Conservation (phyloP, 805 yeast species). For the Suhomyces pyralidae region DNA sequence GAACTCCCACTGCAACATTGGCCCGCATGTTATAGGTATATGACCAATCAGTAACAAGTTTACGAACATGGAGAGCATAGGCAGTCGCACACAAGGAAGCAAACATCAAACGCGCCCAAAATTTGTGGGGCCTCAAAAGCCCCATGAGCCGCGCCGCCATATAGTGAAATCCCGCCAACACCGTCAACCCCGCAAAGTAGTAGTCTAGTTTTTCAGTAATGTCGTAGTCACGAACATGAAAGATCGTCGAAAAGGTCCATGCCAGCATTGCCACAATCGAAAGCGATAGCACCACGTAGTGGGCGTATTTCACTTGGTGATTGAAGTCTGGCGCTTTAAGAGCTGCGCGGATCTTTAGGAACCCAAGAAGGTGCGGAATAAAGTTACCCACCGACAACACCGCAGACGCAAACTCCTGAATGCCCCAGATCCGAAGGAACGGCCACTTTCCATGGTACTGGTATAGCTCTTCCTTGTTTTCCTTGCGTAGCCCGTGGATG, state of each 20-base stretch:
- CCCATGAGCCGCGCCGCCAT: conserved; percentile 59
- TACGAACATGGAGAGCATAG: conserved; percentile 61
- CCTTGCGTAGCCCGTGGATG: conserved; percentile 55
- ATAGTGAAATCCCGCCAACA: conserved; percentile 73
- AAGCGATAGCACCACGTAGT: conserved; percentile 41
- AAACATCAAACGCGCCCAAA: conserved; percentile 29
- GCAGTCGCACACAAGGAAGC: conserved; percentile 44
- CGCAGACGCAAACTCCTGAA: conserved; percentile 82
- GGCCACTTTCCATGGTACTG: conserved; percentile 99
- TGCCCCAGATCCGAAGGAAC: conserved; percentile 67
- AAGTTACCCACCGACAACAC: conserved; percentile 63
- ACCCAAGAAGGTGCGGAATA: conserved; percentile 23
- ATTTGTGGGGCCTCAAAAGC: conserved; percentile 43
- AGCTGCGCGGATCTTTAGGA: conserved; percentile 6
- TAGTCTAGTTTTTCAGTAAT: conserved; percentile 85
- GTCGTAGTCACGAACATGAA: conserved; percentile 81
- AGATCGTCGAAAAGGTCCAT: conserved; percentile 82
- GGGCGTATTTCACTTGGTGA: conserved; percentile 4
- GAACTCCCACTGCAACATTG: conserved; percentile 71
- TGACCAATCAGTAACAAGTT: conserved; percentile 74
- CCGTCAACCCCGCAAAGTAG: conserved; percentile 89
- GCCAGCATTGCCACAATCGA: conserved; percentile 73
- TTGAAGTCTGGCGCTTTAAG: neutral
- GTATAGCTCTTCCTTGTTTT: conserved; percentile 49
- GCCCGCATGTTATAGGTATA: conserved; percentile 94